Evolutionary conservation across 768 basidiomycete genomes (phyloP).

Genomic region (Phallus indusiatus): DNA sequence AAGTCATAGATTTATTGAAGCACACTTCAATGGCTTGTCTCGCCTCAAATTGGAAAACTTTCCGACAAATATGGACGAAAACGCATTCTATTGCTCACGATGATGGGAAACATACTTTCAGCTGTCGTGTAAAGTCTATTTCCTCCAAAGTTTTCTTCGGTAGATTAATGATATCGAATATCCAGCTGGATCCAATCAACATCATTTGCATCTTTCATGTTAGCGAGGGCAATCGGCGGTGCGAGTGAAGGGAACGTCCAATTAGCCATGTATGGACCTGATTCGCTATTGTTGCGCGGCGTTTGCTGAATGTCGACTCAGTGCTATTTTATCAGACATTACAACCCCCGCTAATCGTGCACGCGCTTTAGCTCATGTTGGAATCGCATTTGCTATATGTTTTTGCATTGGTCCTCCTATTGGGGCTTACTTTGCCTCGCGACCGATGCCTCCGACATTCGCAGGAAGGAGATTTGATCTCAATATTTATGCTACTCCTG

Average conservation of each 20-base stretch:
- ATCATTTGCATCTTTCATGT: slow-evolving; percentile 80
- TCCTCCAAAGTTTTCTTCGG: background rate
- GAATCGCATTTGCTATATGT: slow-evolving; percentile 93
- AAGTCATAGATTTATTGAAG: slow-evolving; percentile 27
- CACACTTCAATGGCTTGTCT: slow-evolving; percentile 75
- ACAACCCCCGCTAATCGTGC: slow-evolving; percentile 73
- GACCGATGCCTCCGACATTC: slow-evolving; percentile 56
- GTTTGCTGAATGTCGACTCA: slow-evolving; percentile 23
- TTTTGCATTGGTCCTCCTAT: slow-evolving; percentile 91
- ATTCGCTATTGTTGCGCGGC: background rate
- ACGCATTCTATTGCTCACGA: slow-evolving; percentile 69
- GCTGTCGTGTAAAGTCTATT: slow-evolving; percentile 57
- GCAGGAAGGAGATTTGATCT: slow-evolving; percentile 48
- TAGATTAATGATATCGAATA: background rate
- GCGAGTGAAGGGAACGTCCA: slow-evolving; percentile 97
- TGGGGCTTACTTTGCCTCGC: slow-evolving; percentile 93
- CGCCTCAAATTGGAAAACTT: slow-evolving; percentile 70
- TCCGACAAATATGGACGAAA: slow-evolving; percentile 90
- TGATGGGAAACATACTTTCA: slow-evolving; percentile 92
- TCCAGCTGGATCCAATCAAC: slow-evolving; percentile 86
- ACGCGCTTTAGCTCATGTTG: slow-evolving; percentile 81
- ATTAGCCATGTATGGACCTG: slow-evolving; percentile 70
- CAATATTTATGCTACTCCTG: slow-evolving; percentile 90
- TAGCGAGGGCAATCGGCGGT: slow-evolving; percentile 86
- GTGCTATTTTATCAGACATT: slow-evolving; percentile 90